A percentile compares a stretch with the other conserved stretches of the same genome.
phyloP scores from a whole-genome alignment of 768 basidiomycete genomes.

The Suillus weaverae region DNA sequence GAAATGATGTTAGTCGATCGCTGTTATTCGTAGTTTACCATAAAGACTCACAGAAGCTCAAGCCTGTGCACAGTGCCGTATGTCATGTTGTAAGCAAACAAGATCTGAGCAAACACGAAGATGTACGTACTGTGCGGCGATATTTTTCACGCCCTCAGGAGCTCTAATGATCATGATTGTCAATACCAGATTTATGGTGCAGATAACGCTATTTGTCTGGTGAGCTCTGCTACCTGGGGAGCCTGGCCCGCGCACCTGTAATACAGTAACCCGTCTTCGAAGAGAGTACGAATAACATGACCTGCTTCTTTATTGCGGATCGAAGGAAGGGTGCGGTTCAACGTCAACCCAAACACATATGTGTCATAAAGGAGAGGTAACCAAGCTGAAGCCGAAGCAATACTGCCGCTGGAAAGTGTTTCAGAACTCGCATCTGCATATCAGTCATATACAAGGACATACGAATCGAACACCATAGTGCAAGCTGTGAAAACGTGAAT shows the following conservation, averaged over 20 bases:
- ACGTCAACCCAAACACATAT: slow-evolving; percentile 32
- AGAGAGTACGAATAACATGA: slow-evolving; percentile 26
- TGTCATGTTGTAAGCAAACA: not conserved
- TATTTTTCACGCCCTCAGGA: slow-evolving; percentile 31
- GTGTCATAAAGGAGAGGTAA: slow-evolving; percentile 43
- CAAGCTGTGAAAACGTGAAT: slow-evolving; percentile 33
- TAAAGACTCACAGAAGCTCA: slow-evolving; percentile 41
- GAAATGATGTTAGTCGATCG: slow-evolving; percentile 38
- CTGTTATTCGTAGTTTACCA: slow-evolving; percentile 25
- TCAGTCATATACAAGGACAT: not conserved
- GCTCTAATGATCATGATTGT: slow-evolving; percentile 40
- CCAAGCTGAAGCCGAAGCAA: slow-evolving; percentile 41
- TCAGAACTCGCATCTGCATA: not conserved
- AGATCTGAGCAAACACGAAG: not conserved
- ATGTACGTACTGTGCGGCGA: slow-evolving; percentile 31
- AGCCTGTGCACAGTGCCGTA: slow-evolving; percentile 15
- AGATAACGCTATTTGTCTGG: slow-evolving; percentile 34
- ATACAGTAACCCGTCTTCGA: slow-evolving; percentile 36
- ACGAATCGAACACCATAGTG: slow-evolving; percentile 42
- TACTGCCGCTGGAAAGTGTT: slow-evolving; percentile 12
- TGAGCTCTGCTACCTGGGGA: not conserved
- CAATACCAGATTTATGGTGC: slow-evolving; percentile 36
- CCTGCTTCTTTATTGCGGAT: slow-evolving; percentile 18
- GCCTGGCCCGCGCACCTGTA: slow-evolving; percentile 27
- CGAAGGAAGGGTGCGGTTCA: slow-evolving; percentile 30